Conservation (phyloP, 2,329 filamentous ascomycete genomes). For the Xylaria polymorpha region DNA sequence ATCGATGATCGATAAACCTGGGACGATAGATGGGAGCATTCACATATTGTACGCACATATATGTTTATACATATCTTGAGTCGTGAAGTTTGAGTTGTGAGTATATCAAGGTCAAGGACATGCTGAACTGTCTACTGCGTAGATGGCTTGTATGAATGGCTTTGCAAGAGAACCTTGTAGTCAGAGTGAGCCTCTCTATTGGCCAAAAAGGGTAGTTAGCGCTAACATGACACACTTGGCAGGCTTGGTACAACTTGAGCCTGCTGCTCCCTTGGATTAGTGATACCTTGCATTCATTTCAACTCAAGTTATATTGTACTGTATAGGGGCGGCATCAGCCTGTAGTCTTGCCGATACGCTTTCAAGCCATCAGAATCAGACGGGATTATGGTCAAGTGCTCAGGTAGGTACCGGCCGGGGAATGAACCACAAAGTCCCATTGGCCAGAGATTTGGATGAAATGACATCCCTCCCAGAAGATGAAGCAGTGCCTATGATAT, state of each 20-base stretch:
- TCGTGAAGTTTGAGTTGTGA: background rate
- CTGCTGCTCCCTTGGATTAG: background rate
- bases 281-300: background rate
- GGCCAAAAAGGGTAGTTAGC: background rate
- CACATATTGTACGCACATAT: background rate
- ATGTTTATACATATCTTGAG: background rate
- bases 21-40: background rate
- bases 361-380: background rate
- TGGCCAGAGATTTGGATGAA: background rate
- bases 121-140: background rate
- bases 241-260: background rate
- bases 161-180: background rate
- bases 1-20: background rate
- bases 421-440: constrained; percentile 16
- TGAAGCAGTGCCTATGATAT: background rate
- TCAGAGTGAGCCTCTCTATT: background rate
- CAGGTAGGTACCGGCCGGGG: background rate
- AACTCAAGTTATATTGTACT: background rate
- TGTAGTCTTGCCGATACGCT: background rate
- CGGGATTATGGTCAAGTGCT: no score
- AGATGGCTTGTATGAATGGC: background rate
- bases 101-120: background rate
- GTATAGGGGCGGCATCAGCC: background rate
- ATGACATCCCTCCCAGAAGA: background rate
- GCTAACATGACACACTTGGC: constrained; percentile 11